phyloP scores from a whole-genome alignment of 176 grass and related monocot genomes.

The Triticum timopheevii region DNA sequence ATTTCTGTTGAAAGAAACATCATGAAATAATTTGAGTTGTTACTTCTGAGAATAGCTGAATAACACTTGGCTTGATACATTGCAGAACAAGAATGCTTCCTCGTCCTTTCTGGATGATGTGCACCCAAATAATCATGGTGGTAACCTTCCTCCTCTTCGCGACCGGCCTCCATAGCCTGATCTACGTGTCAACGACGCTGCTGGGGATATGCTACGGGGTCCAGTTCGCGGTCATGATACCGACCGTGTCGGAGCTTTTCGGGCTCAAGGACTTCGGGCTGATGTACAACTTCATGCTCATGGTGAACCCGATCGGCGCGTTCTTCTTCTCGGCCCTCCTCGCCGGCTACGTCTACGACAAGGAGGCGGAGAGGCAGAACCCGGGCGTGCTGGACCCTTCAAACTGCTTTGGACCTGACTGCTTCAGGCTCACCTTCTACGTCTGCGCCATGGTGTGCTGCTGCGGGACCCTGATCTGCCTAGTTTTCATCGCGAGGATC shows the following conservation, averaged over 20 bases:
- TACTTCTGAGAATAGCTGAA: background rate
- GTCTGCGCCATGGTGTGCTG: slow-evolving; percentile 62
- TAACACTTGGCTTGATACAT: slow-evolving; percentile 17
- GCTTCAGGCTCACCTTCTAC: slow-evolving; percentile 78
- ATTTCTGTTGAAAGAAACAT: background rate
- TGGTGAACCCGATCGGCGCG: slow-evolving; percentile 86
- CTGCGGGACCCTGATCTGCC: slow-evolving; percentile 60
- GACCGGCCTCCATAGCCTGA: slow-evolving; percentile 55
- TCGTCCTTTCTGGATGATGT: slow-evolving; percentile 91
- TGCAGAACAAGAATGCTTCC: slow-evolving; percentile 89
- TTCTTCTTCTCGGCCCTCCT: slow-evolving; percentile 86
- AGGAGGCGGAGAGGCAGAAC: slow-evolving; percentile 67
- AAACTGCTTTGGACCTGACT: slow-evolving; percentile 72
- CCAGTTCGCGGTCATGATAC: slow-evolving; percentile 89
- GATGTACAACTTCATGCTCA: slow-evolving; percentile 94
- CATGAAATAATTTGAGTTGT: background rate
- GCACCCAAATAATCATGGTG: slow-evolving; percentile 87
- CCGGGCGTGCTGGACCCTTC: slow-evolving; percentile 42
- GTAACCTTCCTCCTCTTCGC: slow-evolving; percentile 80
- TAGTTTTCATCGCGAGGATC: slow-evolving; percentile 71
- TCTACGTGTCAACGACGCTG: slow-evolving; percentile 68
- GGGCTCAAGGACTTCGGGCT: slow-evolving; percentile 83
- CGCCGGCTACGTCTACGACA: slow-evolving; percentile 87
- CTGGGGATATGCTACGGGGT: slow-evolving; percentile 85
- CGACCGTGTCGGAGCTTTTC: slow-evolving; percentile 81